A percentile compares a stretch with the other conserved stretches of the same genome.
Evolutionary conservation across 1,284 basidiomycete genomes (phyloP).

Genomic region (Rhodotorula sp.): DNA sequence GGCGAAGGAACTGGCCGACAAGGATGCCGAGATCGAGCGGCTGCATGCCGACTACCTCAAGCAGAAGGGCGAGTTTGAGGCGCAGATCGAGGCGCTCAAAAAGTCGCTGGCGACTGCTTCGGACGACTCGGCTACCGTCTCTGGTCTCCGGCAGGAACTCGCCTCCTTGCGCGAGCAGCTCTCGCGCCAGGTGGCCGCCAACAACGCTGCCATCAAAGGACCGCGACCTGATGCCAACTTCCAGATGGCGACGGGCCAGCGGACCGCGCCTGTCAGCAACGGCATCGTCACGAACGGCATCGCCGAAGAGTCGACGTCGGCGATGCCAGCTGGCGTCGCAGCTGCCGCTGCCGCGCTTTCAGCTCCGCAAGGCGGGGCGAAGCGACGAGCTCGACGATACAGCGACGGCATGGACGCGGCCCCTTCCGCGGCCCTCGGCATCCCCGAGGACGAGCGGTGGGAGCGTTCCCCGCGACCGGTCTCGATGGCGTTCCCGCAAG

Average conservation of each 20-base stretch:
- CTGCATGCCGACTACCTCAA: constrained; percentile 72
- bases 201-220: constrained; percentile 47
- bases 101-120: constrained; percentile 44
- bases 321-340: constrained; percentile 14
- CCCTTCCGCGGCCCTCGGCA: constrained; percentile 57
- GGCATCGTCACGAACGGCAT: constrained; percentile 7
- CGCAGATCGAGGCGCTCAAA: constrained; percentile 65
- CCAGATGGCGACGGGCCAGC: constrained; percentile 57
- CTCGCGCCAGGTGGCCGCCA: constrained; percentile 86
- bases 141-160: constrained; percentile 86
- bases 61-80: constrained; percentile 73
- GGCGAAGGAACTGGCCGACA: constrained; percentile 69
- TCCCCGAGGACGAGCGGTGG: constrained; percentile 70
- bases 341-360: constrained; percentile 44
- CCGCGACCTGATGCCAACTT: constrained; percentile 53
- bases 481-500: constrained; percentile 78
- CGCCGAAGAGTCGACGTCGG: not conserved
- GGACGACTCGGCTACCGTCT: constrained; percentile 61
- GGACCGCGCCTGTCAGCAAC: constrained; percentile 13
- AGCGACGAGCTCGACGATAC: constrained; percentile 60
- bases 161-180: constrained; percentile 89
- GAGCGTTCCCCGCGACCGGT: constrained; percentile 76
- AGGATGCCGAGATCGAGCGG: constrained; percentile 77
- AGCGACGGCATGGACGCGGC: constrained; percentile 69
- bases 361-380: constrained; percentile 17